Conservation (phyloP, 805 yeast genomes). For the Zygotorulaspora chibaensis region DNA sequence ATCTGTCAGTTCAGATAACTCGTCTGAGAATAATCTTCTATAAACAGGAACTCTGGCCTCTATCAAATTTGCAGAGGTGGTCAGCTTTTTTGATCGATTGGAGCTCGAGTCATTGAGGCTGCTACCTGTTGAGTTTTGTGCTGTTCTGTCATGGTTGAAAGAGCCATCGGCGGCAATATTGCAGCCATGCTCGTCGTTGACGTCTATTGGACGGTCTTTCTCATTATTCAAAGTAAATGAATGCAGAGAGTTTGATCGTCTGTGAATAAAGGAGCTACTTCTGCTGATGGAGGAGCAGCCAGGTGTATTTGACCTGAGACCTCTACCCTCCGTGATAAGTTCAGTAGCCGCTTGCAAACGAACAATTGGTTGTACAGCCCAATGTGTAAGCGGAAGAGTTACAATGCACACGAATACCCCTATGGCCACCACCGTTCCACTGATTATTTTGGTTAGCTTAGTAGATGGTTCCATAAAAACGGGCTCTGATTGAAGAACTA, state of each 20-base stretch:
- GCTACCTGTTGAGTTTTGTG: conserved; percentile 4
- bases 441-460: conserved; percentile 60
- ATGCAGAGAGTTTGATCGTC: conserved; percentile 8
- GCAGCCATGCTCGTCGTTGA: conserved; percentile 1
- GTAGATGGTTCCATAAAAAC: conserved; percentile 61
- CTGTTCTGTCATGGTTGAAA: conserved; percentile 9
- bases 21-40: conserved; percentile 65
- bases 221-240: conserved; percentile 9
- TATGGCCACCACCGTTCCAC: conserved; percentile 74
- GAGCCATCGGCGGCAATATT: conserved; percentile 13
- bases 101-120: conserved; percentile 18
- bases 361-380: conserved; percentile 79
- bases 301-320: conserved; percentile 31
- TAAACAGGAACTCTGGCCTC: conserved; percentile 43
- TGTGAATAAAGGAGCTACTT: conserved; percentile 19
- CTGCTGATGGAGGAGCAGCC: conserved; percentile 21
- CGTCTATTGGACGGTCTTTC: conserved; percentile 8
- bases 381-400: conserved; percentile 81
- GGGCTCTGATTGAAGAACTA: conserved; percentile 58
- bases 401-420: conserved; percentile 68
- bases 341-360: conserved; percentile 80
- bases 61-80: conserved; percentile 35
- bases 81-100: conserved; percentile 18
- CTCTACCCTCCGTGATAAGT: conserved; percentile 40
- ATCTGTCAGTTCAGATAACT: conserved; percentile 78